Evolutionary conservation across 805 yeast genomes (phyloP).

Genomic region (Saturnispora saitoi): DNA sequence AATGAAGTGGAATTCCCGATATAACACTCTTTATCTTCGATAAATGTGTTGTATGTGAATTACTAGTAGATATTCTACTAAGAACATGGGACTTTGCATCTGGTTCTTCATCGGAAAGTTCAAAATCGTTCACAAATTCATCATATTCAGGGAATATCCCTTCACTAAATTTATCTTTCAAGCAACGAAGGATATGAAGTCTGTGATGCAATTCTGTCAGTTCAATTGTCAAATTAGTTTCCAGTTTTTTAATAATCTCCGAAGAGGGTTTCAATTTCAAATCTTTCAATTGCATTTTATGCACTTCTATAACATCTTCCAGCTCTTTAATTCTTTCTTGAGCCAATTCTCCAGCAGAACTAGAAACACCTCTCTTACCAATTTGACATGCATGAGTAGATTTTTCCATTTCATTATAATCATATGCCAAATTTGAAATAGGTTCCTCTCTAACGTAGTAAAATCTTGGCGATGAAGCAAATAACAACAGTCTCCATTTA

Average conservation of each 20-base stretch:
- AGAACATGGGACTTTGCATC: slow-evolving; percentile 11
- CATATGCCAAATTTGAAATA: slow-evolving; percentile 36
- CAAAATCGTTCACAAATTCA: slow-evolving; percentile 19
- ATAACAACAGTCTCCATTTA: slow-evolving; percentile 44
- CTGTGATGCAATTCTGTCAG: slow-evolving; percentile 28
- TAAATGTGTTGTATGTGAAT: slow-evolving; percentile 8
- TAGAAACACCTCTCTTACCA: slow-evolving; percentile 47
- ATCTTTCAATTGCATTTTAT: slow-evolving; percentile 22
- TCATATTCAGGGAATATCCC: slow-evolving; percentile 24
- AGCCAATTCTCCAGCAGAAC: slow-evolving; percentile 42
- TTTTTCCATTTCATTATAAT: slow-evolving; percentile 48
- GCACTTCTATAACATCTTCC: slow-evolving; percentile 30
- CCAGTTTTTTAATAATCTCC: slow-evolving; percentile 9
- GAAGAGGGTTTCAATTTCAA: slow-evolving; percentile 11
- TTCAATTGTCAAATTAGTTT: slow-evolving; percentile 20
- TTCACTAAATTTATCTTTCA: slow-evolving; percentile 19
- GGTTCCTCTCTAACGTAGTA: slow-evolving; percentile 49
- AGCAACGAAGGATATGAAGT: slow-evolving; percentile 18
- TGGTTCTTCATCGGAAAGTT: slow-evolving; percentile 17
- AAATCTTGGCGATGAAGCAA: slow-evolving; percentile 45
- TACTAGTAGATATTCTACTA: slow-evolving; percentile 12
- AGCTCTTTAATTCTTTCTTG: slow-evolving; percentile 31
- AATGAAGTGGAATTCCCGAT: slow-evolving; percentile 26
- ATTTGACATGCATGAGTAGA: slow-evolving; percentile 59
- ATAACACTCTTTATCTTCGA: slow-evolving; percentile 15